These are phyloP conservation scores for Cicer judaicum DNA, from an alignment of 306 rosid species.

Conservation along the genomic window DNA sequence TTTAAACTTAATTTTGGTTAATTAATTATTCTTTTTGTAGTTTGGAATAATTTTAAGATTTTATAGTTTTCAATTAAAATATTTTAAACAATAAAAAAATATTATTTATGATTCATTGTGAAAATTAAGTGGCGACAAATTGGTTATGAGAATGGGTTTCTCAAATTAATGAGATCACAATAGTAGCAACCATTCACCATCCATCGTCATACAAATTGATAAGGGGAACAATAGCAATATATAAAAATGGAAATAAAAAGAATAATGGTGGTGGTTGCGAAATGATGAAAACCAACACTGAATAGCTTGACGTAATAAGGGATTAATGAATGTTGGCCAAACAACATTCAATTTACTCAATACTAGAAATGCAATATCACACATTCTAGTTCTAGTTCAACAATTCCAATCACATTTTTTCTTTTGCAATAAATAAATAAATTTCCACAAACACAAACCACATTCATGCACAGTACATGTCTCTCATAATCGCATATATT, in stretches of 20 bases:
- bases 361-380: slow-evolving; percentile 34
- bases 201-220: slow-evolving; percentile 39
- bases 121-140: no score
- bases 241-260: slow-evolving; percentile 2
- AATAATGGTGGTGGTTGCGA: slow-evolving; percentile 54
- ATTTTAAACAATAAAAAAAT: no score
- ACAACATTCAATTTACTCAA: slow-evolving; percentile 42
- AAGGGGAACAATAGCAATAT: slow-evolving; percentile 36
- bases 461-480: slow-evolving; percentile 51
- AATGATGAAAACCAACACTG: slow-evolving; percentile 52
- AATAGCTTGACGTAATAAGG: slow-evolving; percentile 32
- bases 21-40: no score
- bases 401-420: slow-evolving; percentile 13
- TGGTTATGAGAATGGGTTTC: background rate
- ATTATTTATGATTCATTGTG: no score
- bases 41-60: no score
- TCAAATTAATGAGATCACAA: slow-evolving; percentile 50
- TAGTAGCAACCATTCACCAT: slow-evolving; percentile 43
- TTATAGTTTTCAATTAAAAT: no score
- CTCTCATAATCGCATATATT: slow-evolving; percentile 12
- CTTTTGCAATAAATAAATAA: background rate
- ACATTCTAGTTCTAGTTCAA: background rate
- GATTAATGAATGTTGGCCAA: slow-evolving; percentile 37
- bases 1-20: no score
- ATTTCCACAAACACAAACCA: slow-evolving; percentile 14